Base-by-base conservation (phyloP, 441 rosid genomes). In the Populus hybrid region DNA sequence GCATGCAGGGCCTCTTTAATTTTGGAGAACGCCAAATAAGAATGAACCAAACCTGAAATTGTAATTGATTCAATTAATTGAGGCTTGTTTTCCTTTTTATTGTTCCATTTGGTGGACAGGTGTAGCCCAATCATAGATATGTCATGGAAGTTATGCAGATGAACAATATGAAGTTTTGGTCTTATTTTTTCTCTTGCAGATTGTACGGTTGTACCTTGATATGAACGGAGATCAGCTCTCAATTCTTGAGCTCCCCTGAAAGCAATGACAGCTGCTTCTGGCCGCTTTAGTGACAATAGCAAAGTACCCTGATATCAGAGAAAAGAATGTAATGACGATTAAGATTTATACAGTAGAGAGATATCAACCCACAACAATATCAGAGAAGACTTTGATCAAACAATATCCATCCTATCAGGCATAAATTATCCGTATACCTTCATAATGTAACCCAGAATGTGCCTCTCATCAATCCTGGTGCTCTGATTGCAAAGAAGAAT, bases 201-300 rank as follows among this genome's bases (percentile, higher is more conserved):
- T 72, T 72, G 10, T 66, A 24, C 76, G 74, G 78, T 79, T 78
- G 64, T 67, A 95, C 99, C 99, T 96, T 94, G 98, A 88, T 91
- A 94, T 77, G 98, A 87, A 81, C 99, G 98, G 81, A 96, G 97
- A 88, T 96, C 99, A 68, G 99, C 84, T 81, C 99, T 91, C 87
- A 94, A 84, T 83, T 94, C 98, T 82, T 91, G 99, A 76, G 99
- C 97, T 84, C 89, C 88, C 84, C 97, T 90, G 84, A 92, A 94
- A 77, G 98, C 97, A 73, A 90, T 73, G n/a, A 89, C 95, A 77
- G 99, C 97, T 79, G 95, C 93, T 80, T 93, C 99, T 75, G 95
- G 95, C 73, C 91, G 87, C 85, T 90, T 93, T 83, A 90, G 79
- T 78, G 89, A 86, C 84, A 96, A 84, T 42, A 88, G 95, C 73